Evolutionary conservation across 1,139 yeast species (phyloP).

Genomic region (Tardiomyces depauwii): DNA sequence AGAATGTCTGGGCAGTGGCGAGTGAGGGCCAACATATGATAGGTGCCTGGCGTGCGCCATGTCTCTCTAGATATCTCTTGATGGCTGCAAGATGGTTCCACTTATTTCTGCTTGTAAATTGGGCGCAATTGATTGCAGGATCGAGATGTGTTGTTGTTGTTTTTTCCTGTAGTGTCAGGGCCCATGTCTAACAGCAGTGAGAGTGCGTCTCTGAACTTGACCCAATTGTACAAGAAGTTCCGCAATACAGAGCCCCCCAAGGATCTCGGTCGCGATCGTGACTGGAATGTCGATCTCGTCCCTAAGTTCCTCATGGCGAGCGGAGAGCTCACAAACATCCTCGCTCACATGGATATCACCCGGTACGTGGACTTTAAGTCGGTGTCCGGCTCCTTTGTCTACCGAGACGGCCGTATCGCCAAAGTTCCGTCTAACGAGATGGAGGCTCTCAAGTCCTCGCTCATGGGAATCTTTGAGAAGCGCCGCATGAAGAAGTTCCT

Average conservation of each 20-base stretch:
- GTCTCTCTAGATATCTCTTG: too few relatives aligned
- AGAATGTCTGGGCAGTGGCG: neutral
- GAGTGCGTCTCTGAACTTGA: constrained; percentile 52
- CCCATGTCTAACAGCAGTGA: constrained; percentile 28
- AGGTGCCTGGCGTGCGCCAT: too few relatives aligned
- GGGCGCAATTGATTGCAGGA: too few relatives aligned
- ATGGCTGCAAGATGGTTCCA: too few relatives aligned
- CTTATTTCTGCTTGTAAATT: too few relatives aligned
- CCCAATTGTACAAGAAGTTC: constrained; percentile 35
- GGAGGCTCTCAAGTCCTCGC: constrained; percentile 83
- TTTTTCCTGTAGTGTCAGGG: too few relatives aligned
- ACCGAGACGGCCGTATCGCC: constrained; percentile 81
- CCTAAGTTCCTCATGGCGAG: constrained; percentile 97
- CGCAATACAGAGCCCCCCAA: constrained; percentile 42
- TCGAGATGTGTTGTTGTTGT: too few relatives aligned
- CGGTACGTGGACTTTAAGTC: constrained; percentile 94
- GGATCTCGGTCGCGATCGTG: constrained; percentile 81
- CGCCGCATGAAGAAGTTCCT: constrained; percentile 87
- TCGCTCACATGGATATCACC: constrained; percentile 92
- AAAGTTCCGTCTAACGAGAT: constrained; percentile 89
- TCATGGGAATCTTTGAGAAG: constrained; percentile 95
- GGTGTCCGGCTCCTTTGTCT: constrained; percentile 88
- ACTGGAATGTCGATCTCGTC: constrained; percentile 95
- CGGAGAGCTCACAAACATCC: constrained; percentile 92
- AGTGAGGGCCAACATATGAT: too few relatives aligned